Conservation (phyloP, 805 yeast species). For the Limtongia smithiae region DNA sequence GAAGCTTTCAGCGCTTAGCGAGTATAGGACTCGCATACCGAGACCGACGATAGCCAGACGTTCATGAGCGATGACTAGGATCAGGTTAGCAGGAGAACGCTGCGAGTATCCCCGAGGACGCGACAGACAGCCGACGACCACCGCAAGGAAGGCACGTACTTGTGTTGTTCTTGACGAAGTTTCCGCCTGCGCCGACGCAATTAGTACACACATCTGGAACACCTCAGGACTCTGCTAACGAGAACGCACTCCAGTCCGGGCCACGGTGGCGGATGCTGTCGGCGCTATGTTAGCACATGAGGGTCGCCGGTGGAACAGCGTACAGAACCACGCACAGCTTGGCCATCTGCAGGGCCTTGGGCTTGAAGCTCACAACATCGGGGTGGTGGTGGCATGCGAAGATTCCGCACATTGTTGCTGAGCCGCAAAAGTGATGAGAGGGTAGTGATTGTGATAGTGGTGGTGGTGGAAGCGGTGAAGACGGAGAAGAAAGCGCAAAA, state of each 20-base stretch:
- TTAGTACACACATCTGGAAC: too few relatives aligned
- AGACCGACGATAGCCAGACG: slow-evolving; percentile 96
- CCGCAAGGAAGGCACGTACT: slow-evolving; percentile 35
- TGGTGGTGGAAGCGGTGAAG: neutral
- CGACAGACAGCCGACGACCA: too few relatives aligned
- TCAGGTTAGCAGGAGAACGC: slow-evolving; percentile 8
- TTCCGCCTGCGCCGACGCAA: slow-evolving; percentile 50
- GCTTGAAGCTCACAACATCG: slow-evolving; percentile 75
- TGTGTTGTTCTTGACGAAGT: slow-evolving; percentile 70
- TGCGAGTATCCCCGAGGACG: too few relatives aligned
- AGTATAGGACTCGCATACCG: slow-evolving; percentile 37
- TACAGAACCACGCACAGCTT: slow-evolving; percentile 41
- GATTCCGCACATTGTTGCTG: slow-evolving; percentile 89
- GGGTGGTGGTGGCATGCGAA: slow-evolving; percentile 86
- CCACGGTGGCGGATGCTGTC: slow-evolving; percentile 95
- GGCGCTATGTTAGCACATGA: too few relatives aligned
- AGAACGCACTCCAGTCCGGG: slow-evolving; percentile 78
- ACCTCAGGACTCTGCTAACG: neutral
- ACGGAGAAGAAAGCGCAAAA: neutral
- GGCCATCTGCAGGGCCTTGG: slow-evolving; percentile 82
- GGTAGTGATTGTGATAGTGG: too few relatives aligned
- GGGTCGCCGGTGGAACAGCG: neutral
- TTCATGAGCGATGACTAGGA: slow-evolving; percentile 72
- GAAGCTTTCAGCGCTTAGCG: neutral
- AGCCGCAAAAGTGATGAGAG: too few relatives aligned